These are phyloP conservation scores for Castanea crenata DNA, from an alignment of 306 rosid genomes.

Conservation along the genomic window DNA sequence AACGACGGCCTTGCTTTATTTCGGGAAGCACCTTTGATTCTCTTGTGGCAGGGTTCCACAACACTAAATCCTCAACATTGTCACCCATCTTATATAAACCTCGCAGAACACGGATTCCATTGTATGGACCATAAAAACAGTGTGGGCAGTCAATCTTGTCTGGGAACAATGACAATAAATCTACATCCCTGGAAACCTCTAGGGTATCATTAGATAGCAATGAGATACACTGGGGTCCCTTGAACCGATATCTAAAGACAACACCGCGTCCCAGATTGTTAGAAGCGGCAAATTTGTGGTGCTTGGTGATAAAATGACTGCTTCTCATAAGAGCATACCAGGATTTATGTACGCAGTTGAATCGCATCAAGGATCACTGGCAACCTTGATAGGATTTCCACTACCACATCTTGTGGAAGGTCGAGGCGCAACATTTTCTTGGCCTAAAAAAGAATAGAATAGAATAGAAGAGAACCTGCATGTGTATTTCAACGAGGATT, in stretches of 20 bases:
- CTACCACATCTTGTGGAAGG: neutral
- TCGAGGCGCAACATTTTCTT: neutral
- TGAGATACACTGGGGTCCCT: neutral
- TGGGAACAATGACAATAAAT: neutral
- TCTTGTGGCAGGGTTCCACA: no score
- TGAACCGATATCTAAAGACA: neutral
- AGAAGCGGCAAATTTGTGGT: neutral
- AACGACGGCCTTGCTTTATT: no score
- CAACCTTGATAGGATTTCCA: neutral
- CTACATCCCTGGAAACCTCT: conserved; percentile 1
- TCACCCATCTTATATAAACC: neutral
- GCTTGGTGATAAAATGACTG: conserved; percentile 5
- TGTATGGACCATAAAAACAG: neutral
- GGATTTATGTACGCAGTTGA: neutral
- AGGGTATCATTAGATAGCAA: neutral
- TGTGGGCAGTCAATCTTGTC: neutral
- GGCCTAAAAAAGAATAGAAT: no score
- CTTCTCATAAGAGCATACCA: neutral
- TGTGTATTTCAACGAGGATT: no score
- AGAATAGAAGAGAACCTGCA: no score
- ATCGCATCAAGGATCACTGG: conserved; percentile 5
- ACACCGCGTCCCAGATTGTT: neutral
- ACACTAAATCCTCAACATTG: no score
- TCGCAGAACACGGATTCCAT: neutral
- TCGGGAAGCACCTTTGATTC: no score